Evolutionary conservation across 305 asterid genomes (phyloP).

Genomic region (Nicotiana rustica): DNA sequence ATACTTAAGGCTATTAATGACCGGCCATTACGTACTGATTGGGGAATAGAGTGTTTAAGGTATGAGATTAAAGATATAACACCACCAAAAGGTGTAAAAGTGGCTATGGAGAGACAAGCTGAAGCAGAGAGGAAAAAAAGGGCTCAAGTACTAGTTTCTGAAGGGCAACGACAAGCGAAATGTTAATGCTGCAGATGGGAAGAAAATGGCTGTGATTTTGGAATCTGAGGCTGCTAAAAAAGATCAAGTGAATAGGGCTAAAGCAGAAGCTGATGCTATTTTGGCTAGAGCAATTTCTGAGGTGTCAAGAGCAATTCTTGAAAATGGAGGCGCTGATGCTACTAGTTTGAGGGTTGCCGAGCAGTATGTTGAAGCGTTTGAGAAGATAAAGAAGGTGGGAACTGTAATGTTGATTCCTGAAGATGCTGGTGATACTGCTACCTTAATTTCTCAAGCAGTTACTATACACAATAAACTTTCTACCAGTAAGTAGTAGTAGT

Average conservation of each 20-base stretch:
- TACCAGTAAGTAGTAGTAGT: background rate
- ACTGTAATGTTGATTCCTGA: constrained; percentile 17
- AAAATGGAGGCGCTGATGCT: constrained; percentile 1
- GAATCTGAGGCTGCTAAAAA: constrained; percentile 35
- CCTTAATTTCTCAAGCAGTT: constrained; percentile 23
- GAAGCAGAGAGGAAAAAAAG: constrained; percentile 36
- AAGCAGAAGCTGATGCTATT: constrained; percentile 36
- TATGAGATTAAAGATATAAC: constrained; percentile 35
- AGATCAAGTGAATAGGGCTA: constrained; percentile 30
- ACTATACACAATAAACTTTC: constrained; percentile 32
- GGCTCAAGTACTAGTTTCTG: constrained; percentile 19
- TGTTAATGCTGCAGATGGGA: constrained; percentile 34
- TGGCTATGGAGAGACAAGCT: constrained; percentile 31
- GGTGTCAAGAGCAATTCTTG: background rate
- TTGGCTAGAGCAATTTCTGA: constrained; percentile 16
- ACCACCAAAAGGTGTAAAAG: constrained; percentile 15
- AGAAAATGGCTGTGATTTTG: constrained; percentile 32
- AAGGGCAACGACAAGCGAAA: constrained; percentile 26
- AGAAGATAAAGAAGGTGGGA: constrained; percentile 27
- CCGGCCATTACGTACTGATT: constrained; percentile 36
- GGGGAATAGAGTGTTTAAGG: constrained; percentile 34
- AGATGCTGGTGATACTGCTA: constrained; percentile 5
- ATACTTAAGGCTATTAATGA: constrained; percentile 33
- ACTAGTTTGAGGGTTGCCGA: constrained; percentile 33
- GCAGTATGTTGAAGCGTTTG: constrained; percentile 32